Evolutionary conservation across 345 rosid species (phyloP).

Genomic region (Euphorbia peplus): DNA sequence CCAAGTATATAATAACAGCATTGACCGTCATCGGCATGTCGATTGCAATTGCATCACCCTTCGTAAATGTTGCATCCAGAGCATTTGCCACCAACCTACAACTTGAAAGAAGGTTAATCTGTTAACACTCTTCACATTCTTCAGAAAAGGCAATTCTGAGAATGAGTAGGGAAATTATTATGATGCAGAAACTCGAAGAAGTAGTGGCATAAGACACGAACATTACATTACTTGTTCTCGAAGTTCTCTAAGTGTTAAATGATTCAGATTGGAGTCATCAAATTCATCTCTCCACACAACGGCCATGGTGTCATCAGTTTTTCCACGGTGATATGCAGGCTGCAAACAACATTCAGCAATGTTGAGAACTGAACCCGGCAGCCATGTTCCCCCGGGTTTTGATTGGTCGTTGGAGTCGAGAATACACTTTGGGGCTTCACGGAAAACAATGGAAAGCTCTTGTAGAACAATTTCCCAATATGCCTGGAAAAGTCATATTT

Average conservation of each 20-base stretch:
- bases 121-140: not conserved
- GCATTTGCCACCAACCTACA: slow-evolving; percentile 83
- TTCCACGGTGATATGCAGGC: slow-evolving; percentile 50
- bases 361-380: slow-evolving; percentile 68
- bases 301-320: slow-evolving; percentile 56
- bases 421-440: slow-evolving; percentile 56
- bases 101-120: not conserved
- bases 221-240: slow-evolving; percentile 82
- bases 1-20: slow-evolving; percentile 79
- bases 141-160: not conserved
- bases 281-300: slow-evolving; percentile 77
- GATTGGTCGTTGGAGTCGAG: slow-evolving; percentile 53
- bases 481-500: slow-evolving; percentile 41
- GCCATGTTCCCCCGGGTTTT: slow-evolving; percentile 64
- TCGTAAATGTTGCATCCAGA: slow-evolving; percentile 47
- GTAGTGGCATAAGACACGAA: not conserved
- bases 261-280: slow-evolving; percentile 46
- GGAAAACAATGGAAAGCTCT: slow-evolving; percentile 65
- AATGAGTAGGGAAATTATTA: not conserved
- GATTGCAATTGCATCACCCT: slow-evolving; percentile 87
- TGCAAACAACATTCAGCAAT: slow-evolving; percentile 77
- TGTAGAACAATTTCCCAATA: slow-evolving; percentile 65
- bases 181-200: not conserved
- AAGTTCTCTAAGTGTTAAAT: slow-evolving; percentile 59
- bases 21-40: slow-evolving; percentile 92